A percentile compares a stretch with the other conserved stretches of the same genome.
These are phyloP conservation scores for Pyrus bretschneideri DNA, from an alignment of 306 rosid species.

Conservation along the genomic window DNA sequence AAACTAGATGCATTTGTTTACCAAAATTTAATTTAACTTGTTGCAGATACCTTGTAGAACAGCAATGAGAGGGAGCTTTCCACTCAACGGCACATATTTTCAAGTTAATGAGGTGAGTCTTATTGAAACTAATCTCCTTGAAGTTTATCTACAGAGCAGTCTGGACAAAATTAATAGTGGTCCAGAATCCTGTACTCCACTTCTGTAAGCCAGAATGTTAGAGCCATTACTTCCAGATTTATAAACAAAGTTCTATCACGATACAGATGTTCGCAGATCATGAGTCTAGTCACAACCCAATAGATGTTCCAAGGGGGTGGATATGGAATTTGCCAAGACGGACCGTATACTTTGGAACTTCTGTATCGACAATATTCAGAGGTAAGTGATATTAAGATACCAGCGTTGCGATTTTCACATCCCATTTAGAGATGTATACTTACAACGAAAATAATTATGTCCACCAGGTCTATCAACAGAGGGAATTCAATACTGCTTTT, in stretches of 20 bases:
- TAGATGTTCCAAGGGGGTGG: constrained; percentile 74
- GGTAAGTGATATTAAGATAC: constrained; percentile 32
- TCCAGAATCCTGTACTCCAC: background rate
- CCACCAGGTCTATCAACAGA: constrained; percentile 65
- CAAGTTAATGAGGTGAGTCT: constrained; percentile 81
- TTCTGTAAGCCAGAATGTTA: background rate
- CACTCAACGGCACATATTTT: constrained; percentile 87
- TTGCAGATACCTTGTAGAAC: constrained; percentile 83
- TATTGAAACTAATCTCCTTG: background rate
- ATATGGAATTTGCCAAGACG: constrained; percentile 88
- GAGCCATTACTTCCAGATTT: background rate
- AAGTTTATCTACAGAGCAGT: background rate
- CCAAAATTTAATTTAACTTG: constrained; percentile 15
- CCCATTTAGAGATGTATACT: constrained; percentile 7
- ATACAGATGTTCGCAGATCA: constrained; percentile 84
- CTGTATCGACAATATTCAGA: constrained; percentile 64
- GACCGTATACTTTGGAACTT: constrained; percentile 81
- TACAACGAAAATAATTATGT: constrained; percentile 16
- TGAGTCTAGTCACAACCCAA: constrained; percentile 59
- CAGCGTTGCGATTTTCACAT: constrained; percentile 11
- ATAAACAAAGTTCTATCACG: constrained; percentile 11
- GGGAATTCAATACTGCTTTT: constrained; percentile 85
- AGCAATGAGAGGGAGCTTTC: constrained; percentile 90
- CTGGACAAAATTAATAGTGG: background rate
- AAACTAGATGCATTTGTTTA: constrained; percentile 1